A percentile compares a stretch with the other conserved stretches of the same genome.
Evolutionary conservation across 1,284 basidiomycete species (phyloP).

Genomic region (Irpex sp.): DNA sequence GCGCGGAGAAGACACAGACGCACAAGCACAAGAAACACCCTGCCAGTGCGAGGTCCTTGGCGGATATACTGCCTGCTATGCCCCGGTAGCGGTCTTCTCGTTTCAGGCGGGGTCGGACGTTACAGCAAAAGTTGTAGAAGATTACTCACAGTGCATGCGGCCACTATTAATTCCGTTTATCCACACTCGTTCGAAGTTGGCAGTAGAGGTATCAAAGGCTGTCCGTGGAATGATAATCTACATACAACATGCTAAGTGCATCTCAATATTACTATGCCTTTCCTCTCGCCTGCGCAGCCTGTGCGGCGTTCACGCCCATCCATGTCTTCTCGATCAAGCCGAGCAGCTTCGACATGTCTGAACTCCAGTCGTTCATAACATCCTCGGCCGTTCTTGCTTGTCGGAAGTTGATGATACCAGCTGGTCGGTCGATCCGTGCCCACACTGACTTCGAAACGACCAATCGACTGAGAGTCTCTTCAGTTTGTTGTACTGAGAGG

Average conservation of each 20-base stretch:
- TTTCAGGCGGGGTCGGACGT: background rate
- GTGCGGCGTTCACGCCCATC: slow-evolving; percentile 87
- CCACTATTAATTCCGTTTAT: slow-evolving; percentile 1
- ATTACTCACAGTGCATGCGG: background rate
- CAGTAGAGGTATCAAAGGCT: slow-evolving; percentile 18
- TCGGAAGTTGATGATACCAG: slow-evolving; percentile 86
- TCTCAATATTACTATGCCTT: slow-evolving; percentile 33
- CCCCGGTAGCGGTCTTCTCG: background rate
- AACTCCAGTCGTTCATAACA: slow-evolving; percentile 96
- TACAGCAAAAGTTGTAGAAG: background rate
- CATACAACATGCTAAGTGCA: slow-evolving; percentile 20
- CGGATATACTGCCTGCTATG: background rate
- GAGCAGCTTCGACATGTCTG: slow-evolving; percentile 88
- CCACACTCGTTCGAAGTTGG: background rate
- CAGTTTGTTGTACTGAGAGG: slow-evolving; percentile 78
- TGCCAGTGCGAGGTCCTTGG: background rate
- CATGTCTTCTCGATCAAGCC: slow-evolving; percentile 82
- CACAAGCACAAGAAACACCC: background rate
- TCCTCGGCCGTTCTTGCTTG: slow-evolving; percentile 77
- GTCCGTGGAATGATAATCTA: slow-evolving; percentile 20
- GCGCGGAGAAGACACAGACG: background rate
- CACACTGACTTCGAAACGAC: slow-evolving; percentile 91
- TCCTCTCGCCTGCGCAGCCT: slow-evolving; percentile 70
- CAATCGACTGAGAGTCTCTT: slow-evolving; percentile 83
- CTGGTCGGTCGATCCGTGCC: slow-evolving; percentile 92